Conservation (phyloP, 805 yeast species). For the Torulaspora maleeae region DNA sequence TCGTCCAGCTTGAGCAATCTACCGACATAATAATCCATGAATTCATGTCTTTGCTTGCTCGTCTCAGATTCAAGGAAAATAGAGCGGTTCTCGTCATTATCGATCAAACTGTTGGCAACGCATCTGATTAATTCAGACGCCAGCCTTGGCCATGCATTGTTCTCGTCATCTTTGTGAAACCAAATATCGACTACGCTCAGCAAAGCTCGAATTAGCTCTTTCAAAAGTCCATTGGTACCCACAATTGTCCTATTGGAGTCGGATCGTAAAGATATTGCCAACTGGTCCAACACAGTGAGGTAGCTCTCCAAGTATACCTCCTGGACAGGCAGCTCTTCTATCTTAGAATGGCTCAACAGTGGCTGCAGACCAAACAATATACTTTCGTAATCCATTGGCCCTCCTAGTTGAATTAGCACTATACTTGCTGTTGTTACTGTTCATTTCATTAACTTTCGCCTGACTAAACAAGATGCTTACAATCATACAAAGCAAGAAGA, state of each 20-base stretch:
- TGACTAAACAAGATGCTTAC: no score
- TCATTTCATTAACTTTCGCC: background rate
- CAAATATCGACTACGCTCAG: slow-evolving; percentile 13
- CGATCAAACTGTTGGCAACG: slow-evolving; percentile 32
- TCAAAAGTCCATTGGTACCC: slow-evolving; percentile 28
- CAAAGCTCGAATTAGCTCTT: slow-evolving; percentile 18
- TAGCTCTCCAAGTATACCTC: slow-evolving; percentile 20
- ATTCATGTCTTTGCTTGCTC: slow-evolving; percentile 6
- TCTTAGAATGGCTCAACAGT: slow-evolving; percentile 18
- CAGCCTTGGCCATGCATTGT: slow-evolving; percentile 18
- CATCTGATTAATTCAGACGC: slow-evolving; percentile 33
- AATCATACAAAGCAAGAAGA: no score
- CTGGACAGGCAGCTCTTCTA: slow-evolving; percentile 20
- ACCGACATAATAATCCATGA: slow-evolving; percentile 21
- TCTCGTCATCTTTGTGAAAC: slow-evolving; percentile 9
- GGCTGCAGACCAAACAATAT: slow-evolving; percentile 33
- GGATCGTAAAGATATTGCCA: slow-evolving; percentile 32
- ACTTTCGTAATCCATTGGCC: slow-evolving; percentile 33
- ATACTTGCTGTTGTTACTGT: no score
- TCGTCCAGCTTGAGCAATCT: slow-evolving; percentile 16
- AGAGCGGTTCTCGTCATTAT: slow-evolving; percentile 30
- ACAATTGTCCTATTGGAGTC: slow-evolving; percentile 31
- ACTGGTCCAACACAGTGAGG: slow-evolving; percentile 26
- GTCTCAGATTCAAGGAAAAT: slow-evolving; percentile 9
- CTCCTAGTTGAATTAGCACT: no score